These are phyloP conservation scores for Pythium aphanidermatum DNA, from an alignment of 352 stramenopile species.

Conservation along the genomic window DNA sequence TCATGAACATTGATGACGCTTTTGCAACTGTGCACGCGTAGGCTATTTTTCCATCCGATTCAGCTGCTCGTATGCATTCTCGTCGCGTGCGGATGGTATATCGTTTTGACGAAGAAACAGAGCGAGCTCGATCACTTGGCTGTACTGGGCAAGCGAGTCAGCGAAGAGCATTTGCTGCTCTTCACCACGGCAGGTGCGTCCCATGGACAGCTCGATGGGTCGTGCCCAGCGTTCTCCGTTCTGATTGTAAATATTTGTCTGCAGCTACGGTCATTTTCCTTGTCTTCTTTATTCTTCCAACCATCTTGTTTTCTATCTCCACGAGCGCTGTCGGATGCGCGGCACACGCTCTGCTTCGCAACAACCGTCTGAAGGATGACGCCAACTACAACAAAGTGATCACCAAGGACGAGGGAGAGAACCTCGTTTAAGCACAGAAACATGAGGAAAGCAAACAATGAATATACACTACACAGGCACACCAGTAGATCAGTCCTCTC, in stretches of 20 bases:
- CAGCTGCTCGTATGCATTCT: constrained; percentile 59
- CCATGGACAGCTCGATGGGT: not conserved
- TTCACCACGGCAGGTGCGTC: constrained; percentile 54
- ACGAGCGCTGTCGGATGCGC: constrained; percentile 44
- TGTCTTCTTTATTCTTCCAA: constrained; percentile 67
- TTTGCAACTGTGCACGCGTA: constrained; percentile 9
- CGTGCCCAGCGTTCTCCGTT: not conserved
- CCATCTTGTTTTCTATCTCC: constrained; percentile 60
- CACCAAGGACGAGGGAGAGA: constrained; percentile 22
- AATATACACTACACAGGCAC: too few relatives aligned
- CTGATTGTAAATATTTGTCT: not conserved
- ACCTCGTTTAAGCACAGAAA: constrained; percentile 34
- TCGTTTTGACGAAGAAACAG: constrained; percentile 58
- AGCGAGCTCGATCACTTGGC: constrained; percentile 41
- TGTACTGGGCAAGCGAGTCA: constrained; percentile 44
- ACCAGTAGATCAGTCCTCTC: constrained; percentile 24
- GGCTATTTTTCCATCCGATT: constrained; percentile 66
- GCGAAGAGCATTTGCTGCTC: constrained; percentile 58
- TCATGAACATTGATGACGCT: too few relatives aligned
- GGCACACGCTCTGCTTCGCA: constrained; percentile 47
- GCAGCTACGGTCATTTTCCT: constrained; percentile 64
- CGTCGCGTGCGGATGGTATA: constrained; percentile 54
- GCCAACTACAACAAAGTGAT: constrained; percentile 18
- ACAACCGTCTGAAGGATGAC: constrained; percentile 69
- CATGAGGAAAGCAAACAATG: constrained; percentile 8